phyloP scores from a whole-genome alignment of 805 yeast genomes.

The Clavispora fructus region DNA sequence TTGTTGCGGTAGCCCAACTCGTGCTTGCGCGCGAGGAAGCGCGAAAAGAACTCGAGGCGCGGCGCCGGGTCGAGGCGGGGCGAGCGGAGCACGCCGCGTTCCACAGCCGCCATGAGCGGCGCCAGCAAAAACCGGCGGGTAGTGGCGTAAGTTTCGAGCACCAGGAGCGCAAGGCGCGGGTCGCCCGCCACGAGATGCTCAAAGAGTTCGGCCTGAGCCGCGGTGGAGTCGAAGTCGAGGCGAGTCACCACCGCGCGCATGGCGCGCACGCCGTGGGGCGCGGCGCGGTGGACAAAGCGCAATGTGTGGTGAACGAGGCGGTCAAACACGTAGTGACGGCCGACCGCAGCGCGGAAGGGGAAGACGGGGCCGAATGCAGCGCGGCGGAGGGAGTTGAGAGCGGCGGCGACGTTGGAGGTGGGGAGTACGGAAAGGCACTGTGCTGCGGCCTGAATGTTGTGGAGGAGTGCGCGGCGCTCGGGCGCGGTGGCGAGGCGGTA shows the following conservation, averaged over 20 bases:
- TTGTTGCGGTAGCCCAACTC: conserved; percentile 16
- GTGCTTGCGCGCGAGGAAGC: conserved; percentile 14
- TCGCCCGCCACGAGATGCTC: conserved; percentile 22
- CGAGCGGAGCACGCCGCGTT: conserved; percentile 25
- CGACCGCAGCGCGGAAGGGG: conserved; percentile 7
- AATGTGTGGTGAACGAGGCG: conserved; percentile 15
- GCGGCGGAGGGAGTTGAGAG: conserved; percentile 13
- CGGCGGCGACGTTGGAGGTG: conserved; percentile 11
- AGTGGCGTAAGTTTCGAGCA: conserved; percentile 19
- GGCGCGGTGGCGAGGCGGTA: conserved; percentile 9
- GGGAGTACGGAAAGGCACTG: conserved; percentile 24
- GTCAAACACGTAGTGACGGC: conserved; percentile 17
- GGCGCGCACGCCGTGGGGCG: conserved; percentile 11
- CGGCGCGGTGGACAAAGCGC: conserved; percentile 15
- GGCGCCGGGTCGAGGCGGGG: conserved; percentile 11
- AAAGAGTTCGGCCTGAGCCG: conserved; percentile 16
- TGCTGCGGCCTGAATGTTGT: conserved; percentile 22
- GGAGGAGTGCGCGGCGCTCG: conserved; percentile 21
- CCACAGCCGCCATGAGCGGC: conserved; percentile 17
- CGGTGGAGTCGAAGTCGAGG: conserved; percentile 11
- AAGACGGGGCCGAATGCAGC: conserved; percentile 5
- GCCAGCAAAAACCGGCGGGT: conserved; percentile 16
- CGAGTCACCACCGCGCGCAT: conserved; percentile 17
- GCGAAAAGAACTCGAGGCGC: conserved; percentile 15
- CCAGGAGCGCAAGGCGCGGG: conserved; percentile 21